Evolutionary conservation across 1,284 basidiomycete species (phyloP).

Genomic region (Ustilago trichophora): DNA sequence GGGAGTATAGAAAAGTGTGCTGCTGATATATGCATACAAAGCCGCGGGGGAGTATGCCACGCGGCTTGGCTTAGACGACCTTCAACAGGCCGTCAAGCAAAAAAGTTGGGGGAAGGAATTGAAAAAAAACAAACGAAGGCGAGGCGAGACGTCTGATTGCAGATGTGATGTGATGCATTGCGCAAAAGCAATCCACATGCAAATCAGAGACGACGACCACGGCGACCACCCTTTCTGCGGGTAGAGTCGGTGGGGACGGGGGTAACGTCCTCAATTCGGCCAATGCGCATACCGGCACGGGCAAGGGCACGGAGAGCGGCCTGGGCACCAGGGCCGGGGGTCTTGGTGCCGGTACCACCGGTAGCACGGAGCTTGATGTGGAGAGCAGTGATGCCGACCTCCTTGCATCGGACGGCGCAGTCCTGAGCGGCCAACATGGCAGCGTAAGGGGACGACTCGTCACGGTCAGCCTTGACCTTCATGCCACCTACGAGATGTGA

Average conservation of each 20-base stretch:
- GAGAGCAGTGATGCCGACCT: constrained; percentile 96
- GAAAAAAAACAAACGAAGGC: no score
- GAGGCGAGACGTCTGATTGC: background rate
- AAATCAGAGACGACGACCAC: constrained; percentile 90
- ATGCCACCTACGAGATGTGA: no score
- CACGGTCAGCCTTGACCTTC: constrained; percentile 99
- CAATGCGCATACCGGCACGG: constrained; percentile 98
- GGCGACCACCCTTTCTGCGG: constrained; percentile 99
- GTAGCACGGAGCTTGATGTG: constrained; percentile 98
- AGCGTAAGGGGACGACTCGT: constrained; percentile 98
- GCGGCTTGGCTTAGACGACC: constrained; percentile 28
- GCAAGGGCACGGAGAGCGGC: constrained; percentile 97
- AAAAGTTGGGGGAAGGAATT: constrained; percentile 14
- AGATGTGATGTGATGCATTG: constrained; percentile 9
- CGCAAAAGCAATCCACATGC: constrained; percentile 7
- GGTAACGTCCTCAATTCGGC: constrained; percentile 90
- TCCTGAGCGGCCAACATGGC: constrained; percentile 99
- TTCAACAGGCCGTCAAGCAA: constrained; percentile 12
- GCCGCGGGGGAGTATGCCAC: constrained; percentile 30
- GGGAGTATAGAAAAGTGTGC: constrained; percentile 23
- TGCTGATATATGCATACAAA: constrained; percentile 43
- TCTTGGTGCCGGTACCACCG: constrained; percentile 98
- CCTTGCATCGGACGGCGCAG: constrained; percentile 93
- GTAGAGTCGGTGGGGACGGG: constrained; percentile 97
- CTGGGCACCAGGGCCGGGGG: constrained; percentile 97